Conservation (phyloP, 352 stramenopile species). For the Phytophthora ohioensis region DNA sequence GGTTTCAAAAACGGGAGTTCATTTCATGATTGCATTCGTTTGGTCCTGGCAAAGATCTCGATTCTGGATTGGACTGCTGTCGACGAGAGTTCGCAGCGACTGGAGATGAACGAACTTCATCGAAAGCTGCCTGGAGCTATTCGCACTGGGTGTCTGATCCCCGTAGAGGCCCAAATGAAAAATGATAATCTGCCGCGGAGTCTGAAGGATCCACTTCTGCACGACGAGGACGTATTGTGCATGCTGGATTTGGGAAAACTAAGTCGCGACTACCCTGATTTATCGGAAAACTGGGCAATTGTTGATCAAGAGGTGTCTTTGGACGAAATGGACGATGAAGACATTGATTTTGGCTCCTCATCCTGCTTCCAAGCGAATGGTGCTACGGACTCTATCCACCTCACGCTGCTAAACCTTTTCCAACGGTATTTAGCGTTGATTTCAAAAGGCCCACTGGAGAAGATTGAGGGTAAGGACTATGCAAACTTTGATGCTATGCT, state of each 20-base stretch:
- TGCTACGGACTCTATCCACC: conserved; percentile 3
- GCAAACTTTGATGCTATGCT: conserved; percentile 45
- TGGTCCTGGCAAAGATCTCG: conserved; percentile 78
- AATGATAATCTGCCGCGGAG: conserved; percentile 15
- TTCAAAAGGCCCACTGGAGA: conserved; percentile 34
- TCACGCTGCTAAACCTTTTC: conserved; percentile 27
- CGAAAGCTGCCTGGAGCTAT: conserved; percentile 38
- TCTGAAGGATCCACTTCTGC: conserved; percentile 30
- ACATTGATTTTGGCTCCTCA: conserved; percentile 40
- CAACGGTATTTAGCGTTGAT: conserved; percentile 33
- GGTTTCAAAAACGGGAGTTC: conserved; percentile 54
- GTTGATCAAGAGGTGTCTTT: conserved; percentile 27
- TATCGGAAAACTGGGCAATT: conserved; percentile 25
- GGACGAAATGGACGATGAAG: conserved; percentile 32
- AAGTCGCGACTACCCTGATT: conserved; percentile 29
- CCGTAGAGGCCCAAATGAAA: conserved; percentile 25
- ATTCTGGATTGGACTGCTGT: conserved; percentile 82
- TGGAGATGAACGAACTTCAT: conserved; percentile 43
- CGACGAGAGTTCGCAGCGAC: conserved; percentile 54
- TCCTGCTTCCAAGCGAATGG: conserved; percentile 9
- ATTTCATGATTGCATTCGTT: conserved; percentile 76
- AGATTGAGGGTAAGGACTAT: conserved; percentile 34
- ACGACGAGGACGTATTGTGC: not conserved
- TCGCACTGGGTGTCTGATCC: conserved; percentile 41
- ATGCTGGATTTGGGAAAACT: conserved; percentile 29